These are phyloP conservation scores for Xylariales sp. DNA, from an alignment of 2,329 filamentous ascomycete genomes.

Conservation along the genomic window DNA sequence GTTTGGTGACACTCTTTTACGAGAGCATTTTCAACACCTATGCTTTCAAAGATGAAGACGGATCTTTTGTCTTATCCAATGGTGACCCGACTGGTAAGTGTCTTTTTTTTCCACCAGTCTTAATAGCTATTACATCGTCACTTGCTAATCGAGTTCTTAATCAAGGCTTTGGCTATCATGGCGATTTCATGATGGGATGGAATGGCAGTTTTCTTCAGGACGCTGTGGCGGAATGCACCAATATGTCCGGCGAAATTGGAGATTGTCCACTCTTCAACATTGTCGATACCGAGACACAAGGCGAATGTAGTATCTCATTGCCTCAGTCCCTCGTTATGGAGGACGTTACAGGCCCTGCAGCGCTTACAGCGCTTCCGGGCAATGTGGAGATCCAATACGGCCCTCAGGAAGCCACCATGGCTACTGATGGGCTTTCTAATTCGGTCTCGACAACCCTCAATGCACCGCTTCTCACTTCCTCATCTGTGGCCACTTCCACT, in stretches of 20 bases:
- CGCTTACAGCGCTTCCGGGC: conserved; percentile 61
- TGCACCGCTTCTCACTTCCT: conserved; percentile 20
- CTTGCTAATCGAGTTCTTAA: no score
- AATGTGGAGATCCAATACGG: conserved; percentile 41
- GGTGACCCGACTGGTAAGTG: conserved; percentile 69
- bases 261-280: conserved; percentile 75
- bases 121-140: no score
- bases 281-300: conserved; percentile 50
- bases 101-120: background rate
- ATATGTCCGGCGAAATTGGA: conserved; percentile 59
- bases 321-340: conserved; percentile 55
- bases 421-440: conserved; percentile 10
- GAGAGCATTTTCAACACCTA: conserved; percentile 81
- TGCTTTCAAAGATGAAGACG: conserved; percentile 56
- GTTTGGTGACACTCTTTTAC: conserved; percentile 73
- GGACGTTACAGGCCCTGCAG: conserved; percentile 36
- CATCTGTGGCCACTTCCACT: conserved; percentile 2
- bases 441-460: conserved; percentile 13
- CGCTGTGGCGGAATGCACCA: conserved; percentile 74
- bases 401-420: conserved; percentile 18
- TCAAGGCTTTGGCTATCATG: conserved; percentile 73
- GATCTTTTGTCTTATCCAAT: conserved; percentile 72
- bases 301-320: conserved; percentile 56
- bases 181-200: conserved; percentile 80
- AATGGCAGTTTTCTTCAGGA: conserved; percentile 62